These are phyloP conservation scores for Capsicum rhomboideum DNA, from an alignment of 257 asterid species.

Conservation along the genomic window DNA sequence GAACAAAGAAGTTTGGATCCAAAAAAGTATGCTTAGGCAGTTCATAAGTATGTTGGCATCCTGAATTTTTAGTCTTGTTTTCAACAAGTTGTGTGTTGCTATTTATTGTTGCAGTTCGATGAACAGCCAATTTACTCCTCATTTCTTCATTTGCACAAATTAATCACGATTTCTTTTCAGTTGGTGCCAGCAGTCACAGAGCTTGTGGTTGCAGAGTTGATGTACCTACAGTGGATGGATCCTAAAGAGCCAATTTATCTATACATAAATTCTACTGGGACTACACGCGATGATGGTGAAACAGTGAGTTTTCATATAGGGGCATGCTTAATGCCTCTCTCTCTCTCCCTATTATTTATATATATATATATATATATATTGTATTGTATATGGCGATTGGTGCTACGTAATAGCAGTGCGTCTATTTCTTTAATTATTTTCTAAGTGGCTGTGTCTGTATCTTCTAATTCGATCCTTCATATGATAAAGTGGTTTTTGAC, in stretches of 20 bases:
- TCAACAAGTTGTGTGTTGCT: neutral
- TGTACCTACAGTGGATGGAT: slow-evolving; percentile 90
- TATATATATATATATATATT: neutral
- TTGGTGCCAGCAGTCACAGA: slow-evolving; percentile 92
- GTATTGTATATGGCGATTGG: neutral
- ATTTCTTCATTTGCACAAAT: neutral
- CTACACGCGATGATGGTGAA: slow-evolving; percentile 95
- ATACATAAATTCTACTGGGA: slow-evolving; percentile 93
- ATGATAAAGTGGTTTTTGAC: neutral
- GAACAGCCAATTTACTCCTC: neutral
- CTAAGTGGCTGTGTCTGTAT: neutral
- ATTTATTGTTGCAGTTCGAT: neutral
- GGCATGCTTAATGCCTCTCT: neutral
- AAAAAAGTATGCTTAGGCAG: no score
- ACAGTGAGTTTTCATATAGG: slow-evolving; percentile 38
- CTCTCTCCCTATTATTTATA: neutral
- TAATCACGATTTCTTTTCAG: slow-evolving; percentile 31
- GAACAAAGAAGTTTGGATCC: no score
- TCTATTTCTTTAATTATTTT: neutral
- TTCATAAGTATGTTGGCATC: neutral
- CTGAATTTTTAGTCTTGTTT: neutral
- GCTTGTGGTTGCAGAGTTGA: slow-evolving; percentile 75
- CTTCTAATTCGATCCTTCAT: neutral
- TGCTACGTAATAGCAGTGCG: neutral
- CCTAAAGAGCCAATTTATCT: slow-evolving; percentile 77